phyloP scores from a whole-genome alignment of 208 protist species.

The Strigomonas culicis region DNA sequence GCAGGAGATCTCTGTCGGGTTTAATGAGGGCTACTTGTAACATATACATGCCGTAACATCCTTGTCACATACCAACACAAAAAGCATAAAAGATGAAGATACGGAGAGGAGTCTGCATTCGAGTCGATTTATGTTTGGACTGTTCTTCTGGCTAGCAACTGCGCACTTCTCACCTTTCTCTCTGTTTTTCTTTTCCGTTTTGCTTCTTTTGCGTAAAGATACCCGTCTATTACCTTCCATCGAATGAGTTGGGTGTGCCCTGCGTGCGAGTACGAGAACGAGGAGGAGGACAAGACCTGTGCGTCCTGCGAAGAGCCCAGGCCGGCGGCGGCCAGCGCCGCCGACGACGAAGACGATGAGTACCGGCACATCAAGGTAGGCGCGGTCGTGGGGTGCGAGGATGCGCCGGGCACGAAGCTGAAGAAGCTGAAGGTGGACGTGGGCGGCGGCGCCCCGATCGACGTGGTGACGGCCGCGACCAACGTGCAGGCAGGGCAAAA shows the following conservation, averaged over 20 bases:
- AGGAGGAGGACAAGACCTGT: slow-evolving; percentile 29
- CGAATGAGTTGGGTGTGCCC: slow-evolving; percentile 39
- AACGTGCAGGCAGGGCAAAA: slow-evolving; percentile 53
- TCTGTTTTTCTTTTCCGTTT: slow-evolving; percentile 10
- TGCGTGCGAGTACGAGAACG: slow-evolving; percentile 61
- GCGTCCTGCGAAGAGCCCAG: slow-evolving; percentile 51
- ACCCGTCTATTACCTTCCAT: not conserved
- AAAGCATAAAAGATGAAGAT: not conserved
- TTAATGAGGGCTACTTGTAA: slow-evolving; percentile 84
- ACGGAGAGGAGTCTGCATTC: not conserved
- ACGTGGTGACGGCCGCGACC: slow-evolving; percentile 70
- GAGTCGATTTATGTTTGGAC: not conserved
- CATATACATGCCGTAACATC: not conserved
- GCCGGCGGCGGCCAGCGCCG: slow-evolving; percentile 16
- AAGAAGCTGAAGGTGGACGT: slow-evolving; percentile 57
- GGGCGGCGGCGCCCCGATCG: slow-evolving; percentile 22
- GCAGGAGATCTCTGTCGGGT: slow-evolving; percentile 69
- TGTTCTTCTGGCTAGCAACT: not conserved
- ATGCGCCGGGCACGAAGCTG: slow-evolving; percentile 59
- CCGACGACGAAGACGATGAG: slow-evolving; percentile 34
- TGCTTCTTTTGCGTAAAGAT: not conserved
- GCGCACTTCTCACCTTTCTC: not conserved
- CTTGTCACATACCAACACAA: not conserved
- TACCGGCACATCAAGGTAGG: slow-evolving; percentile 59
- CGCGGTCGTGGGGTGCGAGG: slow-evolving; percentile 39